Evolutionary conservation across 2,329 filamentous ascomycete genomes (phyloP), one percentile per base, ranked within the genome.

Genomic region (Delphinella strobiligena): DNA sequence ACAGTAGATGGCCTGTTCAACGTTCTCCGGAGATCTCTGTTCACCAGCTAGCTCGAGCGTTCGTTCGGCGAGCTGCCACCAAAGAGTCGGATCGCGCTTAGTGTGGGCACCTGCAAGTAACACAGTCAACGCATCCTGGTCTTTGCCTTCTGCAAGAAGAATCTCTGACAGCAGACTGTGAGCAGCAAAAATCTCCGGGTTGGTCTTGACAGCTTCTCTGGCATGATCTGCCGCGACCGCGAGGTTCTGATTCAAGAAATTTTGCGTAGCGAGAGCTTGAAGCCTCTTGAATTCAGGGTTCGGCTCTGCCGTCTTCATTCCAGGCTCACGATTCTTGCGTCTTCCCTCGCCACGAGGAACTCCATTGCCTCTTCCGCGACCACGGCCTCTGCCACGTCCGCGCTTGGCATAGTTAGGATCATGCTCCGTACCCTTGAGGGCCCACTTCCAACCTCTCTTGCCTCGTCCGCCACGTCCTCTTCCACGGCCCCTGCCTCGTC

Each of bases 261-360:
- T 74, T 44, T 78, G 69, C 43, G 78, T 82, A 3, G 83, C 82
- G 51, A 73, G 67, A 34, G 72, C 70, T 36, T 87, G 68, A 31
- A 79, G 67, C 31, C 73, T 66, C 51, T 80, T 84, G 56, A 87
- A 83, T 49, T 86, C 78, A 31, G 71, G 75, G 33, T 78, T 74
- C 12, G 78, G 80, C 54, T 83, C 80, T 7, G 74, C 77, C 17
- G 75, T 71, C 54, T 78, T 75, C 19, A 61, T 60, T 5, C 14
- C 33, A 16, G 14, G 14, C 27, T 24, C 12, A 9, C 36, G 37
- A 12, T 31, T 33, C 35, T 40, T 41, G n/a, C 36, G 40, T 10
- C 43, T 38, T 4, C 49, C 44, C 34, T 45, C 45, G 30, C 42
- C 40, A 19, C 44, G 42, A 12, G 41, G 38, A 5, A 43, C 41